Evolutionary conservation across 352 stramenopile genomes (phyloP).

Genomic region (Globisporangium cylindrosporum): DNA sequence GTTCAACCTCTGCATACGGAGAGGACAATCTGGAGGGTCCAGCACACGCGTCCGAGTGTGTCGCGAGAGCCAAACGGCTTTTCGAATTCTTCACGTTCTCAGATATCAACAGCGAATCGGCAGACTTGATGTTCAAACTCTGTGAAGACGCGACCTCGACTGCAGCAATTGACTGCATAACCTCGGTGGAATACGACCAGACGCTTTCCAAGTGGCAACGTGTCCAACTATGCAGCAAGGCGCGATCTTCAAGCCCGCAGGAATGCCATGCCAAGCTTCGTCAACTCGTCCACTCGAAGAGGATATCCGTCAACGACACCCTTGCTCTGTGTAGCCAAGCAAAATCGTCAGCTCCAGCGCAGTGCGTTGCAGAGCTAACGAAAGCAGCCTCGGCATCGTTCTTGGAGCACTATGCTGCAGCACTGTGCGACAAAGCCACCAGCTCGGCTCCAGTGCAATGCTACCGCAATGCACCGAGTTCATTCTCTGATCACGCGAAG

Average conservation of each 20-base stretch:
- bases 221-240: constrained; percentile 27
- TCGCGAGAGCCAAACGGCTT: constrained; percentile 12
- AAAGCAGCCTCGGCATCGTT: neutral
- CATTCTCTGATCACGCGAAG: constrained; percentile 38
- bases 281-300: constrained; percentile 27
- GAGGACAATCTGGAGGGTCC: neutral
- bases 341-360: constrained; percentile 18
- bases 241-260: constrained; percentile 22
- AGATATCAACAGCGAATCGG: neutral
- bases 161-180: constrained; percentile 36
- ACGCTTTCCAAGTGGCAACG: constrained; percentile 20
- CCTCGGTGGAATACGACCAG: constrained; percentile 25
- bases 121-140: constrained; percentile 20
- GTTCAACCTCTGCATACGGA: constrained; percentile 10
- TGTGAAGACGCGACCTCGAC: constrained; percentile 29
- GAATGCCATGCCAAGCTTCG: constrained; percentile 27
- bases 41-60: constrained; percentile 3
- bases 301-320: constrained; percentile 21
- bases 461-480: constrained; percentile 28
- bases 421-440: constrained; percentile 28
- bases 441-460: constrained; percentile 34
- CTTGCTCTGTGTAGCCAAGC: constrained; percentile 26
- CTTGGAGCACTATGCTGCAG: constrained; percentile 6
- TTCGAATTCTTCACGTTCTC: constrained; percentile 9
- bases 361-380: constrained; percentile 12